Percentiles rank a stretch among this genome's conserved stretches.
phyloP scores from a whole-genome alignment of 2,329 filamentous ascomycete species.

The Botrytis paeoniae region DNA sequence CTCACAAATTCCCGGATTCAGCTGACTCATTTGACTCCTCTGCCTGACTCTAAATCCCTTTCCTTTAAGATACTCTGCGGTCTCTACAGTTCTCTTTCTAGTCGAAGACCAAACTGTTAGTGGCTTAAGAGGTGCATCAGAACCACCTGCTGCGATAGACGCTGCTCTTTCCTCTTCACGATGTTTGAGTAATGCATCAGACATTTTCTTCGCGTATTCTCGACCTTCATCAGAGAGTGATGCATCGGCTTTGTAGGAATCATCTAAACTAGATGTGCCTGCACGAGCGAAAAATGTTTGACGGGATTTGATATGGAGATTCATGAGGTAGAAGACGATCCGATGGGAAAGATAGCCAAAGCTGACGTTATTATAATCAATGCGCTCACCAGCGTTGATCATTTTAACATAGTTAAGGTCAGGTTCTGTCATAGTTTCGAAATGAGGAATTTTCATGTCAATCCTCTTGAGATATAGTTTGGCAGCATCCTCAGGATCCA shows the following conservation, averaged over 20 bases:
- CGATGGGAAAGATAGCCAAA: conserved; percentile 96
- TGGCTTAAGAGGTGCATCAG: conserved; percentile 68
- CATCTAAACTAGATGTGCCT: conserved; percentile 81
- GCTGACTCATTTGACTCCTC: conserved; percentile 92
- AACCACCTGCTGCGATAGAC: conserved; percentile 64
- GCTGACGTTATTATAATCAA: conserved; percentile 94
- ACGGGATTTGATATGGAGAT: conserved; percentile 92
- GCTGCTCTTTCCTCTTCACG: conserved; percentile 76
- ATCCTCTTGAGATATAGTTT: conserved; percentile 89
- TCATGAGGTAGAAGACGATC: conserved; percentile 97
- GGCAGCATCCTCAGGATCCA: conserved; percentile 89
- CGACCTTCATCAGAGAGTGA: conserved; percentile 76
- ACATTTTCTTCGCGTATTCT: conserved; percentile 82
- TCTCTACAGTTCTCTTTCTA: conserved; percentile 84
- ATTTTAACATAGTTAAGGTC: conserved; percentile 99
- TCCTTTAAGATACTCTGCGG: conserved; percentile 74
- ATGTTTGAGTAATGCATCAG: conserved; percentile 76
- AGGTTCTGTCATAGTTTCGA: conserved; percentile 92
- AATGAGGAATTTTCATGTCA: conserved; percentile 87
- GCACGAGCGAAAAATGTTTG: conserved; percentile 91
- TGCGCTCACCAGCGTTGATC: conserved; percentile 92
- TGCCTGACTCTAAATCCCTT: conserved; percentile 84
- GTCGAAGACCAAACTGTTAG: conserved; percentile 95
- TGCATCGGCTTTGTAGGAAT: conserved; percentile 89
- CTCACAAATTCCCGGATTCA: conserved; percentile 95